Evolutionary conservation across 2,329 filamentous ascomycete species (phyloP), one percentile per base, ranked within the genome.

Genomic region (Nemania diffusa): DNA sequence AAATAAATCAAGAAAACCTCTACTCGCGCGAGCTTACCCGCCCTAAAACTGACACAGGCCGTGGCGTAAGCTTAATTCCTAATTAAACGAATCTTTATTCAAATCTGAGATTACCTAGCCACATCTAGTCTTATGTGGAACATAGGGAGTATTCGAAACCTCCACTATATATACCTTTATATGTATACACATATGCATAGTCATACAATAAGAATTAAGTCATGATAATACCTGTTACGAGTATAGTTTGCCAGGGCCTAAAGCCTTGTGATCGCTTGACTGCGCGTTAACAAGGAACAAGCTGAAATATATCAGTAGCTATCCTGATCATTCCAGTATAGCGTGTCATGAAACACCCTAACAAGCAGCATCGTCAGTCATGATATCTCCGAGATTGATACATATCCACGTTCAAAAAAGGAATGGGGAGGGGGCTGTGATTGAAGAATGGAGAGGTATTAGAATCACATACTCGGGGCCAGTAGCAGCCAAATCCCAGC

Each of bases 401-500:
- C 17, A 13, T 22, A 50, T 34, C 3, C 17, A 13, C 1, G 3
- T 9, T 13, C 2, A n/a, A n/a, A 13, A n/a, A n/a, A 13, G 6
- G 7, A 15, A 0, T 13, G 48, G 20, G 48, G 13, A 48, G 29
- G 9, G n/a, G 0, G 15, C 13, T n/a, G 17, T 6, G 13, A 2
- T 13, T 46, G 13, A 52, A 11, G 32, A 37, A 13, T 7, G 22
- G 37, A 57, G 68, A 81, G 75, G n/a, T 17, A 53, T 26, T 5
- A 51, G 46, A 22, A 40, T 37, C 27, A 86, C 82, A 62, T 75
- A 81, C 80, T 88, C 86, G 6, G 84, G 82, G 1, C 87, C 87
- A 1, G 81, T 85, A 20, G 85, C 83, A 52, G 83, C 81, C 32
- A 89, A 75, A 17, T 85, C 81, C 87, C 87, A 90, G 1, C 83